phyloP scores from a whole-genome alignment of 331 rosid genomes.

The Malus hybrid region DNA sequence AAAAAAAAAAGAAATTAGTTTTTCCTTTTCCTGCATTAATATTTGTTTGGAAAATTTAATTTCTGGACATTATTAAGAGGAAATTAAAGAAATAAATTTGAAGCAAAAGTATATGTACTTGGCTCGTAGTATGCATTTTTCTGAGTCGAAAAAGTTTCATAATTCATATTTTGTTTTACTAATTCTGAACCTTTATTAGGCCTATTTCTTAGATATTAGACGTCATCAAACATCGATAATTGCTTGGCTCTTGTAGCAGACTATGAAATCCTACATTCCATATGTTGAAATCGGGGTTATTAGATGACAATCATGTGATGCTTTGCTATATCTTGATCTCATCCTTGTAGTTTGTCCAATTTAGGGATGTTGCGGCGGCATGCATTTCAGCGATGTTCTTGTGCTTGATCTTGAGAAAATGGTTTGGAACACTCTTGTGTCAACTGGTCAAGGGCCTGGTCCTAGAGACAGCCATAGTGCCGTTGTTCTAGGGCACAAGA shows the following conservation, averaged over 20 bases:
- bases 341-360: conserved; percentile 1
- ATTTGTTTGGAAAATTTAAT: not conserved
- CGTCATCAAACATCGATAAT: not conserved
- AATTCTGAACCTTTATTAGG: not conserved
- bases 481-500: conserved; percentile 47
- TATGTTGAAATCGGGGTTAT: not conserved
- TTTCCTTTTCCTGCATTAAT: not conserved
- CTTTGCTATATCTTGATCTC: conserved; percentile 5
- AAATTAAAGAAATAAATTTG: not conserved
- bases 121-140: not conserved
- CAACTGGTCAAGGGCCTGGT: conserved; percentile 80
- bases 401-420: conserved; percentile 61
- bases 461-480: conserved; percentile 95
- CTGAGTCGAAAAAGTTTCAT: not conserved
- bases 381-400: conserved; percentile 82
- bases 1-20: too few species aligned
- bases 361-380: conserved; percentile 96
- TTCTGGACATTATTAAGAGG: not conserved
- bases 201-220: not conserved
- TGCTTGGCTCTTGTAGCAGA: not conserved
- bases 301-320: not conserved
- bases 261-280: not conserved
- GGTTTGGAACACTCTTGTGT: conserved; percentile 62
- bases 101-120: not conserved
- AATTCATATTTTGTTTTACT: too few species aligned